A percentile compares a stretch with the other conserved stretches of the same genome.
Evolutionary conservation across 495 filamentous ascomycete genomes (phyloP).

Genomic region (Trichocladium uniseriatum): DNA sequence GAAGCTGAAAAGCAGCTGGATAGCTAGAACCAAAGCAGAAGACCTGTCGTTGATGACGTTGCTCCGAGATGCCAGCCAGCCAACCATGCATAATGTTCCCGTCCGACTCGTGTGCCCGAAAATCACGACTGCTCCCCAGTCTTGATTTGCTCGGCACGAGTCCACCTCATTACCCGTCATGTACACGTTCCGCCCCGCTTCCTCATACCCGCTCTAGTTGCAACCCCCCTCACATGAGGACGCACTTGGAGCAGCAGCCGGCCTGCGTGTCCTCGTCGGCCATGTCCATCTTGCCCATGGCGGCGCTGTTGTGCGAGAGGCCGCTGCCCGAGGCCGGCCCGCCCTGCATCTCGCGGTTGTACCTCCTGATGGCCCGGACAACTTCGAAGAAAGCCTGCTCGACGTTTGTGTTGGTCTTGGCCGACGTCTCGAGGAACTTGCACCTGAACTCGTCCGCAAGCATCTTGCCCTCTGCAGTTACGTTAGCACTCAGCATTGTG

Average conservation of each 20-base stretch:
- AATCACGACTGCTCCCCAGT: neutral
- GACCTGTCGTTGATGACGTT: neutral
- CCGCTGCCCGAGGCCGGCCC: constrained; percentile 60
- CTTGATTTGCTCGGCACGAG: neutral
- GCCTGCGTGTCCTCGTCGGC: constrained; percentile 57
- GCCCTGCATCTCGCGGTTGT: constrained; percentile 94
- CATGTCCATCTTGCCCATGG: constrained; percentile 66
- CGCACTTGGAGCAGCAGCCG: constrained; percentile 80
- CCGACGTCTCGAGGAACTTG: constrained; percentile 98
- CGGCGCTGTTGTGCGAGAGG: constrained; percentile 52
- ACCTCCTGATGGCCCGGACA: constrained; percentile 91
- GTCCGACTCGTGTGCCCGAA: neutral
- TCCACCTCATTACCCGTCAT: neutral
- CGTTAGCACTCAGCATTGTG: neutral
- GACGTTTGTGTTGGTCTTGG: constrained; percentile 95
- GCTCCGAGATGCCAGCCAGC: too few species aligned
- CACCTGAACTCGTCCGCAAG: constrained; percentile 82
- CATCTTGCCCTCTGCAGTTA: constrained; percentile 67
- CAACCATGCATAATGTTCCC: neutral
- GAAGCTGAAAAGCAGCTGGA: too few species aligned
- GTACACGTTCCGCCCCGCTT: neutral
- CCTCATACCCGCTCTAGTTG: neutral
- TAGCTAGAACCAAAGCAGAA: too few species aligned
- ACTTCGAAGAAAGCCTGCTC: constrained; percentile 98
- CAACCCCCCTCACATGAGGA: constrained; percentile 79